Evolutionary conservation across 2,329 filamentous ascomycete genomes (phyloP), one percentile per base, ranked within the genome.

Genomic region (Cryphonectria parasitica): DNA sequence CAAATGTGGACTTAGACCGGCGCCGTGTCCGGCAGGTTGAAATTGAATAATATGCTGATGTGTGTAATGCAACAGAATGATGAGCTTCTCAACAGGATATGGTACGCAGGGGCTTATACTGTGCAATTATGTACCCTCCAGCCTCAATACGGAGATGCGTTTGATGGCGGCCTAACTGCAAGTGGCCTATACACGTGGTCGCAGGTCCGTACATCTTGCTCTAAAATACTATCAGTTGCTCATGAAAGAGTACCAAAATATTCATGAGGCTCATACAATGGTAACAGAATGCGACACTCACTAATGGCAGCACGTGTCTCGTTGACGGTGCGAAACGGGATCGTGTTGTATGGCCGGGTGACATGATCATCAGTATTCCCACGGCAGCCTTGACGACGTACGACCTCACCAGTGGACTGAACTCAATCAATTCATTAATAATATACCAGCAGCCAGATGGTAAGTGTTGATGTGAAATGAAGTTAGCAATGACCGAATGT

Each of bases 311-410:
- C 11, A 74, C 78, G 19, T 77, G 79, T 1, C 74, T 75, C 36
- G 75, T 73, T 2, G 84, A 86, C 72, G 84, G 84, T 2, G 82
- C 84, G 1, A 86, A 86, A 74, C 78, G 84, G 63, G 84, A 86
- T 69, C 79, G 83, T 13, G 79, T 87, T 22, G 84, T 90, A 2
- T 70, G 64, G 58, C 58, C 58, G 4, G 58, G 58, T 15, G 58
- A 61, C 10, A 61, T 61, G 58, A 39, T 61, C 28, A 61, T 61
- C 31, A 61, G 58, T 34, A 61, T 61, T 61, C 58, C 58, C 11
- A 61, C 58, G 11, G 58, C 58, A 15, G 58, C 58, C 7, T 61
- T 61, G 34, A 36, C 58, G 22, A 61, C 58, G 22, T 61, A 39
- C 31, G 58, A 61, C 22, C 58, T 61, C 10, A 61, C 34, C 5